These are phyloP conservation scores for Fusarium transvaalense DNA, from an alignment of 2,329 filamentous ascomycete genomes.

Conservation along the genomic window DNA sequence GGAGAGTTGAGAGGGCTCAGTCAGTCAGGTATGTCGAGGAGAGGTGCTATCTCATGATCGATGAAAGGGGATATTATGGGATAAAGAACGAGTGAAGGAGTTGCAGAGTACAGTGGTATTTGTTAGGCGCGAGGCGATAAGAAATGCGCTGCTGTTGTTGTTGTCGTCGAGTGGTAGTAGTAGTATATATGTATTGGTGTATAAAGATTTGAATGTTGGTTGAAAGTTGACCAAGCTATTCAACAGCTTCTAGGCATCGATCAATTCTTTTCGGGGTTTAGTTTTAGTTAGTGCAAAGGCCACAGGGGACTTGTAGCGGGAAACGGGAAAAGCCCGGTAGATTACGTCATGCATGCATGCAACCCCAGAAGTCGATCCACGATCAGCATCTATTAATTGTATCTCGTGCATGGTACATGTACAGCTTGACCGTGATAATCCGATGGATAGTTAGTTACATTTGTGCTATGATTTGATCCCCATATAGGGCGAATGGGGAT, in stretches of 20 bases:
- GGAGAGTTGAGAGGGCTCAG: conserved; percentile 35
- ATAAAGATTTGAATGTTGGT: conserved; percentile 1
- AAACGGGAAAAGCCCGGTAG: conserved; percentile 35
- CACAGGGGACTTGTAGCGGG: conserved; percentile 4
- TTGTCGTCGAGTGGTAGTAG: not conserved
- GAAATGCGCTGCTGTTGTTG: not conserved
- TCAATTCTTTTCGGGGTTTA: conserved; percentile 25
- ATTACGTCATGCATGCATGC: conserved; percentile 35
- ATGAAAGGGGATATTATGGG: not conserved
- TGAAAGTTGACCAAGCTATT: conserved; percentile 19
- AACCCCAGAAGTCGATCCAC: conserved; percentile 13
- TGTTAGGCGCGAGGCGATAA: accelerated
- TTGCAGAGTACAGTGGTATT: too few species aligned
- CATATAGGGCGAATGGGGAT: too few species aligned
- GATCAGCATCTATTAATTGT: not conserved
- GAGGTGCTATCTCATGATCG: conserved; percentile 46
- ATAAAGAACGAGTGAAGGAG: not conserved
- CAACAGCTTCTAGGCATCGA: conserved; percentile 33
- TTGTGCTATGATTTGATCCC: too few species aligned
- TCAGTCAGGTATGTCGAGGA: conserved; percentile 29
- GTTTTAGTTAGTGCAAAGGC: conserved; percentile 19
- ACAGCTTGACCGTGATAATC: too few species aligned
- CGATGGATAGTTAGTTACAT: too few species aligned
- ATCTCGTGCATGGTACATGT: too few species aligned
- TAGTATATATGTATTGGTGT: not conserved